phyloP scores from a whole-genome alignment of 352 stramenopile species.

The Pythium biforme region DNA sequence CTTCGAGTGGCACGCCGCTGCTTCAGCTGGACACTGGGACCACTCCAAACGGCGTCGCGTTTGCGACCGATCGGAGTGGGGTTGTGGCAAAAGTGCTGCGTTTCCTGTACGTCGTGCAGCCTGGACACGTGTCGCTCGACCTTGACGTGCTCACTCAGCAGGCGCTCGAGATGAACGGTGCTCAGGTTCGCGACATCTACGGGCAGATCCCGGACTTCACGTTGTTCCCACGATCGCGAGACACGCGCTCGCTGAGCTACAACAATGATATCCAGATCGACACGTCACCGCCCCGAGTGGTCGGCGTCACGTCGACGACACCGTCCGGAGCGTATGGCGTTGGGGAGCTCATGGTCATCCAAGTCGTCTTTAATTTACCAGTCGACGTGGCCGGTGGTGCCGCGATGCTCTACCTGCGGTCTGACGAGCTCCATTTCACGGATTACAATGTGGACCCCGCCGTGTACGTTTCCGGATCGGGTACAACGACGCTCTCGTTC shows the following conservation, averaged over 20 bases:
- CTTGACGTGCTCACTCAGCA: conserved; percentile 44
- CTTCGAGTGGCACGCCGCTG: conserved; percentile 34
- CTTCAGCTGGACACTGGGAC: conserved; percentile 46
- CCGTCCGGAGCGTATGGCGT: conserved; percentile 63
- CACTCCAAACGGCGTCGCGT: conserved; percentile 36
- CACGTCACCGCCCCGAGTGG: conserved; percentile 41
- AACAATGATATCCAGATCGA: conserved; percentile 62
- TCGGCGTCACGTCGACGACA: conserved; percentile 41
- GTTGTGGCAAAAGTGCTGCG: conserved; percentile 33
- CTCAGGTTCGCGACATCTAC: conserved; percentile 37
- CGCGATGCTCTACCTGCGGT: conserved; percentile 41
- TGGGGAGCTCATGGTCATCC: conserved; percentile 44
- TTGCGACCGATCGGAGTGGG: conserved; percentile 55
- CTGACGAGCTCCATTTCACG: conserved; percentile 53
- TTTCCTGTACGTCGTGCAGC: conserved; percentile 56
- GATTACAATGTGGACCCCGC: conserved; percentile 40
- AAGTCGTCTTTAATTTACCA: conserved; percentile 48
- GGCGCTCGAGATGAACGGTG: conserved; percentile 48
- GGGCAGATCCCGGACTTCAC: conserved; percentile 53
- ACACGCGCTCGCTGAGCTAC: conserved; percentile 50
- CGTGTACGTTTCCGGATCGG: conserved; percentile 50
- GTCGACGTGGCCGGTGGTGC: conserved; percentile 34
- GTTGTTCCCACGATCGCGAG: conserved; percentile 40
- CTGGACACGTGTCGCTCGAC: conserved; percentile 31
- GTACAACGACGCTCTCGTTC: conserved; percentile 47